Percentiles rank a stretch among this genome's conserved stretches.
Conservation (phyloP, 2,329 filamentous ascomycete species). For the Hypocrella siamensis region DNA sequence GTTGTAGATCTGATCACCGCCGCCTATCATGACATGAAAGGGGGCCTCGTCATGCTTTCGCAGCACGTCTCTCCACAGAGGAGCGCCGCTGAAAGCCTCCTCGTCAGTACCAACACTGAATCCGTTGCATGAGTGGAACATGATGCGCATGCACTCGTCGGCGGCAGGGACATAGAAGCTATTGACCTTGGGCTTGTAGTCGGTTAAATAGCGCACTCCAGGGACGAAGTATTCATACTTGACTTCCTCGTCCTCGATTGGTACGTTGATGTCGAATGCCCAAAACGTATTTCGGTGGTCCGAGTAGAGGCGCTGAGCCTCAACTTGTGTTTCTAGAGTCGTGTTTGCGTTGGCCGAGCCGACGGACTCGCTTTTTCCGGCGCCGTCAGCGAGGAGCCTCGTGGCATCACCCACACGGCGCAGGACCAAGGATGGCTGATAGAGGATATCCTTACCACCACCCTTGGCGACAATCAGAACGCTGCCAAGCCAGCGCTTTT, state of each 20-base stretch:
- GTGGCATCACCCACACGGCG: constrained; percentile 22
- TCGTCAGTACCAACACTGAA: constrained; percentile 83
- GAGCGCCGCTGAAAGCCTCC: constrained; percentile 75
- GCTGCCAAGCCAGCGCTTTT: constrained; percentile 66
- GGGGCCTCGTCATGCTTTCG: constrained; percentile 65
- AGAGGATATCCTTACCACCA: constrained; percentile 41
- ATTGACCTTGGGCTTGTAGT: constrained; percentile 41
- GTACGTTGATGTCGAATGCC: constrained; percentile 71
- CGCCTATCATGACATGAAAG: constrained; percentile 91
- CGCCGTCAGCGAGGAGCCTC: constrained; percentile 6
- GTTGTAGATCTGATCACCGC: constrained; percentile 94
- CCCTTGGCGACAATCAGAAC: constrained; percentile 70
- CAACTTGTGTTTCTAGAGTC: constrained; percentile 25
- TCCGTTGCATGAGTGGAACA: constrained; percentile 97
- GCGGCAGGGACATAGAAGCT: constrained; percentile 74
- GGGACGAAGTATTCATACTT: constrained; percentile 67
- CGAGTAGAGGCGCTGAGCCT: constrained; percentile 43
- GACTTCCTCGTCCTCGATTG: constrained; percentile 53
- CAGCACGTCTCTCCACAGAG: constrained; percentile 86
- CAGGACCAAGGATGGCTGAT: constrained; percentile 42
- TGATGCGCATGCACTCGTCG: constrained; percentile 85
- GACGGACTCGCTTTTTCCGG: constrained; percentile 13
- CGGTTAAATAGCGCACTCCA: constrained; percentile 43
- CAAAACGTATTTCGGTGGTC: constrained; percentile 69
- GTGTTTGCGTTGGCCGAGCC: constrained; percentile 7